Evolutionary conservation across 2,329 filamentous ascomycete genomes (phyloP), one percentile per base, ranked within the genome.

Genomic region (Stromatinia cepivora): DNA sequence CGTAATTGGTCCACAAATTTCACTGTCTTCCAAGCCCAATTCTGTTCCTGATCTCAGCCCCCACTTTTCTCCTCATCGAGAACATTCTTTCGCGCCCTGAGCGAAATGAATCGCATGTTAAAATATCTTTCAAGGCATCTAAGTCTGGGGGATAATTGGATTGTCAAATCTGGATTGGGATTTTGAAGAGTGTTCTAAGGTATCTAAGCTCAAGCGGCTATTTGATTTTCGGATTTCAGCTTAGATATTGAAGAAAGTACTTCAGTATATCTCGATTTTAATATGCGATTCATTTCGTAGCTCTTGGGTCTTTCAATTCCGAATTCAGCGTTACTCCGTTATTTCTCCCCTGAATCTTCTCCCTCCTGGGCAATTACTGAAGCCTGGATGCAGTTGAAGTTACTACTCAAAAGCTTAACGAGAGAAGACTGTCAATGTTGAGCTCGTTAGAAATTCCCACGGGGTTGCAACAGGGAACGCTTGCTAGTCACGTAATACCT

Each of bases 341-440:
- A 20, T 62, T 39, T 25, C 11, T 17, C 11, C 15, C 28, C 28
- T 13, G 22, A 34, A 50, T n/a, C 0, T 17, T 62, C 34, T 48
- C 11, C 11, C 4, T 34, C 17, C 22, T 9, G 15, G 13, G 42
- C 45, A 48, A 25, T 62, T 48, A 62, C 45, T 62, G 45, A 62
- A 46, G n/a, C 6, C 20, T 62, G 31, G 31, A 48, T 9, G 28
- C 42, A 48, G 69, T 72, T 57, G 76, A 77, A 63, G 58, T 75
- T 36, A 77, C 76, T 9, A 69, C 65, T 7, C 50, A 70, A 20
- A 76, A 73, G 56, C 69, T 77, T 34, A 71, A 66, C 22, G 72
- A 75, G 20, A 70, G 76, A 25, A 70, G 76, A 70, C 65, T 66
- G 17, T 39, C 66, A 1, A 75, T 76, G 75, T 46, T 77, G 8